Base-by-base conservation (phyloP, 1,284 basidiomycete species). In the Leccinum subrobustum region DNA sequence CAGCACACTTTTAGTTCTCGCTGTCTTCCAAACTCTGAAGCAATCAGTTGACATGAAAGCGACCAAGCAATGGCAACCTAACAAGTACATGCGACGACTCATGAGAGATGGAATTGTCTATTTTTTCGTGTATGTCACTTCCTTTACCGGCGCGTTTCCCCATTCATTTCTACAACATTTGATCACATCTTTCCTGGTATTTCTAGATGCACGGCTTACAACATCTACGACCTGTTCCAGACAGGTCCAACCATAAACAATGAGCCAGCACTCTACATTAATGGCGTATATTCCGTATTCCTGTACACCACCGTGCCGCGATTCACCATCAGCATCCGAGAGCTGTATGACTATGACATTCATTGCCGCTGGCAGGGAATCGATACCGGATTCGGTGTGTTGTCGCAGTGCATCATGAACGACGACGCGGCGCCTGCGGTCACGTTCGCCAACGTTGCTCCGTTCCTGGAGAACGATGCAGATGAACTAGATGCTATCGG, bases 261-360 rank as follows among this genome's bases (percentile, higher is more conserved):
- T 51, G 2, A 1, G 0, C 50, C 25, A 25, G 25, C n/a, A 29
- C 50, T 51, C 50, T 29, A 27, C 16, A 16, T 51, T 0, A 51
- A 51, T 8, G 50, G 27, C 0, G 16, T 25, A n/a, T 29, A 29
- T 11, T 51, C 50, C 25, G 27, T 51, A 0, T 51, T 29, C 16
- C 18, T 52, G n/a, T 33, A 52, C n/a, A 20, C 35, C 16, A 4
- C 2, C 8, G 23, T 54, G 3, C 53, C 53, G 11, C 33, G 53
- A 37, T n/a, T 54, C 23, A 54, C 39, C 25, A 39, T 54, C 53
- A 54, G 25, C 35, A 54, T 54, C 6, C 53, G 53, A 54, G 53
- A 54, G 23, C 35, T 54, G 16, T 27, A 54, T 18, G 37, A 42
- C 33, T 0, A n/a, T 27, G n/a, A 27, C 7, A 0, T 27, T 23